These are phyloP conservation scores for Maudiozyma barnettii DNA, from an alignment of 805 yeast species.

Conservation along the genomic window DNA sequence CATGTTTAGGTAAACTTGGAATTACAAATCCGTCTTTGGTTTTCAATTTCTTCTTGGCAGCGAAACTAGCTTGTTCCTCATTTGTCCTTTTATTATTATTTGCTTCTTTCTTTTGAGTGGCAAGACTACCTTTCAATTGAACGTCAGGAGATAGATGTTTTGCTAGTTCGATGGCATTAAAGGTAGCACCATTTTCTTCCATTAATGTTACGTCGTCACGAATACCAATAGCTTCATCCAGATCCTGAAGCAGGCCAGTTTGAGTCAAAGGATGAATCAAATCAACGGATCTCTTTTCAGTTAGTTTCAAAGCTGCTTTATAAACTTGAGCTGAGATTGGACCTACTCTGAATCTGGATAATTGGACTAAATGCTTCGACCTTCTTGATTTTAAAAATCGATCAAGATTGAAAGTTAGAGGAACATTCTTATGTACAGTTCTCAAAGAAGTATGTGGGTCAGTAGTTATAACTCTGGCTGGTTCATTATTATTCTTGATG, in stretches of 20 bases:
- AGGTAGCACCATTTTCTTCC: slow-evolving; percentile 30
- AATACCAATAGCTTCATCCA: slow-evolving; percentile 29
- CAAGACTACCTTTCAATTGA: slow-evolving; percentile 38
- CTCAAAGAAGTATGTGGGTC: slow-evolving; percentile 31
- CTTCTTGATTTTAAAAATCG: slow-evolving; percentile 62
- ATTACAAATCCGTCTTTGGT: slow-evolving; percentile 32
- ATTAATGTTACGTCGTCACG: slow-evolving; percentile 18
- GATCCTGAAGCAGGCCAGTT: slow-evolving; percentile 45
- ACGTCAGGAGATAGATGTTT: slow-evolving; percentile 33
- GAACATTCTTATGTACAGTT: slow-evolving; percentile 40
- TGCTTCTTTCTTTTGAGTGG: slow-evolving; percentile 30
- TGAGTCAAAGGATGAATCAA: slow-evolving; percentile 32
- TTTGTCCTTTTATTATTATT: slow-evolving; percentile 26
- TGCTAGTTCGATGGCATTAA: slow-evolving; percentile 37
- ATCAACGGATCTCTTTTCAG: slow-evolving; percentile 51
- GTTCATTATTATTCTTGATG: slow-evolving; percentile 26
- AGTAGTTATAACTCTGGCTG: slow-evolving; percentile 19
- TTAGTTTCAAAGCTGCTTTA: slow-evolving; percentile 41
- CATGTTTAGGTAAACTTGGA: slow-evolving; percentile 22
- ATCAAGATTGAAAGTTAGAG: slow-evolving; percentile 52
- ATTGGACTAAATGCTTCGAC: slow-evolving; percentile 49
- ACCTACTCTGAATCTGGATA: slow-evolving; percentile 65
- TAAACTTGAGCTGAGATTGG: slow-evolving; percentile 56
- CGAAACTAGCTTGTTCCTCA: slow-evolving; percentile 8
- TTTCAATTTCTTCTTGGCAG: slow-evolving; percentile 32